Evolutionary conservation across 2,329 filamentous ascomycete species (phyloP), one percentile per base, ranked within the genome.

Genomic region (Arthrobotrys pseudoclavata): DNA sequence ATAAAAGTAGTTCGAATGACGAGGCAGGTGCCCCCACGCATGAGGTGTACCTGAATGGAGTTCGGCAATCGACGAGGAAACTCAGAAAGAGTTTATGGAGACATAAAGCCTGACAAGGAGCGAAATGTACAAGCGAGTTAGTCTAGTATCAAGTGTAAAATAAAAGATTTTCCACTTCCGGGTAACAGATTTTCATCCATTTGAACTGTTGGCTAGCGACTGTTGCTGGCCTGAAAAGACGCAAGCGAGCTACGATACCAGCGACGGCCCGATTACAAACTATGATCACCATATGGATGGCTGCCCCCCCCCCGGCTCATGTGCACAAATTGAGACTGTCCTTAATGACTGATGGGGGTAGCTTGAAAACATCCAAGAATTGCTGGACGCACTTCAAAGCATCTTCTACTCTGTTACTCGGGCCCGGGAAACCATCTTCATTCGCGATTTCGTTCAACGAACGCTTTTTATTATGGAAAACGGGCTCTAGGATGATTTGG

Each of bases 391-490:
- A 29, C 26, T 7, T 40, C 34, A 3, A 6, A 7, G 12, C 3
- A n/a, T 5, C 37, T 42, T 3, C 37, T 42, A 4, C 37, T 22
- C 55, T 18, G 3, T 63, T n/a, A 29, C 18, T 13, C 18, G 34
- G 1, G 12, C 4, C 2, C 4, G 24, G 29, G 60, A 63, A n/a
- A 3, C 24, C 9, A 29, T 4, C 4, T 63, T 63, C 13, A 12
- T 52, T 7, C 2, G 4, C 12, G 24, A 64, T 5, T 64, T 64
- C 13, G 52, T 64, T 15, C 42, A 22, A 15, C 1, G 20, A 64
- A 64, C 61, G 3, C 15, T 64, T 3, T 52, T 52, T 22, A 20
- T 64, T 31, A 64, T 64, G 45, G 24, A 64, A 1, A 64, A 64
- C 13, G 42, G 31, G 4, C 13, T 64, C 10, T 64, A 45, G 61